Percentiles rank a stretch among this genome's conserved stretches.
Evolutionary conservation across 73 alveolate genomes (phyloP).

Genomic region (Blepharisma stoltei): DNA sequence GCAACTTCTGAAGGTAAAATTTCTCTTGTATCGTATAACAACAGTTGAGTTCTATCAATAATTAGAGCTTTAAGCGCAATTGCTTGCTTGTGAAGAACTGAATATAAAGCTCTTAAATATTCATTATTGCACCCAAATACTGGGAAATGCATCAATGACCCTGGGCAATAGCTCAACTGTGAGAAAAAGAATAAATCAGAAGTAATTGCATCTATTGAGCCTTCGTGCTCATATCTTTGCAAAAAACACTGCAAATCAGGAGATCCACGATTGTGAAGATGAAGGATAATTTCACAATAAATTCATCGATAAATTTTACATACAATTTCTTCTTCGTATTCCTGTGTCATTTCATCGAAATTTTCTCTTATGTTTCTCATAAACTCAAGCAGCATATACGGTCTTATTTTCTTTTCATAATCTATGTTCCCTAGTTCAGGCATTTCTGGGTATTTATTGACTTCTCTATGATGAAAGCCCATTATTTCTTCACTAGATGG

Average conservation of each 20-base stretch:
- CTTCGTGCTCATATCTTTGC: slow-evolving; percentile 15
- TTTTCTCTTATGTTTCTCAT: slow-evolving; percentile 8
- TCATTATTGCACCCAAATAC: slow-evolving; percentile 23
- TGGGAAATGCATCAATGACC: slow-evolving; percentile 12
- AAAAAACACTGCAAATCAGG: slow-evolving; percentile 19
- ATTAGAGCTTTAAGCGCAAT: not conserved
- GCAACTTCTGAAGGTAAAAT: not conserved
- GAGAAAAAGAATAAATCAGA: slow-evolving; percentile 8
- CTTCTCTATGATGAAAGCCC: not conserved
- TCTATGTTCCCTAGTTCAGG: not conserved
- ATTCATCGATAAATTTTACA: slow-evolving; percentile 16
- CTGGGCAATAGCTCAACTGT: slow-evolving; percentile 11
- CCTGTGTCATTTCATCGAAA: not conserved
- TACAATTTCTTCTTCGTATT: slow-evolving; percentile 21
- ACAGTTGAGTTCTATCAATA: not conserved
- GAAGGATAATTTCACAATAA: slow-evolving; percentile 14
- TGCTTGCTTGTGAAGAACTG: not conserved
- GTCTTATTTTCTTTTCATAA: slow-evolving; percentile 9
- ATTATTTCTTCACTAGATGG: not conserved
- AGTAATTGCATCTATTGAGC: slow-evolving; percentile 21
- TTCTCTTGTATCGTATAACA: not conserved
- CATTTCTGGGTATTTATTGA: slow-evolving; percentile 21
- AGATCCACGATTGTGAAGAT: not conserved
- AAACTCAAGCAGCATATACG: not conserved
- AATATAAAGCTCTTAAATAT: slow-evolving; percentile 3